Percentiles rank a stretch among this genome's conserved stretches.
Conservation (phyloP, 2,329 filamentous ascomycete genomes). For the Pleoardoris graminearum region DNA sequence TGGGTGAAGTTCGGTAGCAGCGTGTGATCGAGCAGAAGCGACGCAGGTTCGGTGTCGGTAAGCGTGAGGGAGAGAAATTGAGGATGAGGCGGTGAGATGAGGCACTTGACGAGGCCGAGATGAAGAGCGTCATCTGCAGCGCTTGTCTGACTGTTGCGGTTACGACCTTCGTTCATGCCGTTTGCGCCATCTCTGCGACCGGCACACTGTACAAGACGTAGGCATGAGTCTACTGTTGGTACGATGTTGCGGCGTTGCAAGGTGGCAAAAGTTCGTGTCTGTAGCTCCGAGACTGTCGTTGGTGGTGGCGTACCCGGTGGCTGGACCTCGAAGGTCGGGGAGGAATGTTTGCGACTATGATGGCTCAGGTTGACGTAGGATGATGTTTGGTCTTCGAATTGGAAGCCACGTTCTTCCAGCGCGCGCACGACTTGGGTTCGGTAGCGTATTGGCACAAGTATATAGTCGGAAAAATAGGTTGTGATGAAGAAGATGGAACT, state of each 20-base stretch:
- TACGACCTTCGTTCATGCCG: constrained; percentile 28
- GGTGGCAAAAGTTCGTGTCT: constrained; percentile 79
- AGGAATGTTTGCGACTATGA: constrained; percentile 52
- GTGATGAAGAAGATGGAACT: constrained; percentile 97
- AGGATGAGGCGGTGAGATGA: constrained; percentile 57
- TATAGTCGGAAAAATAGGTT: constrained; percentile 97
- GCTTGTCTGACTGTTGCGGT: constrained; percentile 34
- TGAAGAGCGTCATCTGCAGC: constrained; percentile 50
- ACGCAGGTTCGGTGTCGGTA: constrained; percentile 73
- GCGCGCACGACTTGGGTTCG: constrained; percentile 75
- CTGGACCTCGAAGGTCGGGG: constrained; percentile 52
- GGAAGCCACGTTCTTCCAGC: constrained; percentile 78
- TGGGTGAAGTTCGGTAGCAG: constrained; percentile 60
- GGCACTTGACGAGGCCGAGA: constrained; percentile 53
- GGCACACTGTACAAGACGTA: constrained; percentile 82
- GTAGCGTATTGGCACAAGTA: constrained; percentile 80
- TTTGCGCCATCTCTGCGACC: constrained; percentile 56
- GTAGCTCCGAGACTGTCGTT: constrained; percentile 75
- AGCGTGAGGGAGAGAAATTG: constrained; percentile 75
- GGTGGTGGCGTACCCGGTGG: constrained; percentile 74
- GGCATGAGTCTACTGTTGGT: constrained; percentile 68
- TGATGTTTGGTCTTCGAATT: constrained; percentile 68
- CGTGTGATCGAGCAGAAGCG: constrained; percentile 70
- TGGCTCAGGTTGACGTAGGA: constrained; percentile 64
- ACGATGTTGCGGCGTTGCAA: constrained; percentile 76